Percentiles rank a stretch among this genome's conserved stretches.
Evolutionary conservation across 2,329 filamentous ascomycete species (phyloP).

Genomic region (Xylariaceae sp.): DNA sequence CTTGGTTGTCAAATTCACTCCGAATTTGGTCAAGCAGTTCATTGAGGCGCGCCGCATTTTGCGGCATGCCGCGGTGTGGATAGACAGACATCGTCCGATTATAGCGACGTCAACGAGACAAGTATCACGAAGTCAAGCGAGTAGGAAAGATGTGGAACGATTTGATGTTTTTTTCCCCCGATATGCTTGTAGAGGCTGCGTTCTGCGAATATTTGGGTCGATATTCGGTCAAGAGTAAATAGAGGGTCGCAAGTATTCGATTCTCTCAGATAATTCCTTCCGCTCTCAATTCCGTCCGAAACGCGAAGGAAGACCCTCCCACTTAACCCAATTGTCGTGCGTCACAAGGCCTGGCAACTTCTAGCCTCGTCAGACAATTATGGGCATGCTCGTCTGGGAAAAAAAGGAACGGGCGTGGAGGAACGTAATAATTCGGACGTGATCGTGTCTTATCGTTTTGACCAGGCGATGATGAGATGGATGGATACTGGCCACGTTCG

Average conservation of each 20-base stretch:
- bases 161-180: no score
- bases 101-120: constrained; percentile 10
- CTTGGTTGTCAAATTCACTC: constrained; percentile 85
- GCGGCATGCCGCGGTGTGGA: constrained; percentile 81
- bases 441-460: constrained; percentile 8
- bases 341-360: constrained; percentile 26
- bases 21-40: constrained; percentile 92
- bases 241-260: constrained; percentile 8
- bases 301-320: constrained; percentile 16
- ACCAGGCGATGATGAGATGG: constrained; percentile 3
- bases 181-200: no score
- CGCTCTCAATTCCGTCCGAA: constrained; percentile 4
- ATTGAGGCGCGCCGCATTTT: constrained; percentile 68
- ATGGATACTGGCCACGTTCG: constrained; percentile 8
- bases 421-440: constrained; percentile 1
- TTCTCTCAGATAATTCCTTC: not conserved
- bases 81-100: constrained; percentile 72
- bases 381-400: constrained; percentile 29
- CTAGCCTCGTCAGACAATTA: constrained; percentile 31
- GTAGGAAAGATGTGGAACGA: constrained; percentile 1
- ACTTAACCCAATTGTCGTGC: constrained; percentile 21
- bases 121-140: no score
- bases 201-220: no score
- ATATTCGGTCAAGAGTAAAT: not conserved
- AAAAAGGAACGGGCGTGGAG: constrained; percentile 9